Base-by-base conservation (phyloP, 805 yeast genomes). In the Cyberlindnera galapagoensis region DNA sequence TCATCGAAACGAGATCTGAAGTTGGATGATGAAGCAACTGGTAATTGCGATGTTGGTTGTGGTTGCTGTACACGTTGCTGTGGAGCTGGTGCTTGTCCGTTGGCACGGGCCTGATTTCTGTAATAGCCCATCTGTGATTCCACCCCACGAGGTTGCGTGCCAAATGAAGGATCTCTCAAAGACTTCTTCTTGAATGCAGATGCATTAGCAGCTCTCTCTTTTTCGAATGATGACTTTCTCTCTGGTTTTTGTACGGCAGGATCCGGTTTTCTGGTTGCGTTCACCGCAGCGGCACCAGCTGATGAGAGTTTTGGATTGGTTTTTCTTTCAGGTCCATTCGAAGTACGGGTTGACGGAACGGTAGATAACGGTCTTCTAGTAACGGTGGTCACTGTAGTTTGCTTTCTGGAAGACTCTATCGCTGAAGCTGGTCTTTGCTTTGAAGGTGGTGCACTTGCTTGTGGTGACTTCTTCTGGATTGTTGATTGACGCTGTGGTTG, bases 1-100 rank as follows among this genome's bases (percentile, higher is more conserved):
- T 79, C 86, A 5, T 62, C 63, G 40, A 76, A 69, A 44, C 84
- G 63, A 1, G 85, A 76, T 35, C 59, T 68, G 54, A 39, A 39
- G 20, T 32, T 34, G 18, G 40, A 29, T 27, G 33, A n/a, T n/a
- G n/a, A n/a, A n/a, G n/a, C n/a, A n/a, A n/a, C n/a, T n/a, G n/a
- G n/a, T n/a, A n/a, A n/a, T n/a, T 36, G 24, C 14, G 34, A 26
- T 12, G 32, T 16, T 18, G 35, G 34, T 17, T 25, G 30, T 7
- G 30, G 37, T 16, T 30, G 44, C 20, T 34, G 47, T 15, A 27
- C 15, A 13, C 31, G 36, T 21, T 22, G 44, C 16, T 13, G 40
- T 21, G 15, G 36, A 12, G 21, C 47, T 15, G 33, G 42, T 18
- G 40, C 36, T 8, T 36, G 34, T 17, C 38, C 24, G 29, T 42